Evolutionary conservation across 2,329 filamentous ascomycete genomes (phyloP).

Genomic region (Venturia oleaginea): DNA sequence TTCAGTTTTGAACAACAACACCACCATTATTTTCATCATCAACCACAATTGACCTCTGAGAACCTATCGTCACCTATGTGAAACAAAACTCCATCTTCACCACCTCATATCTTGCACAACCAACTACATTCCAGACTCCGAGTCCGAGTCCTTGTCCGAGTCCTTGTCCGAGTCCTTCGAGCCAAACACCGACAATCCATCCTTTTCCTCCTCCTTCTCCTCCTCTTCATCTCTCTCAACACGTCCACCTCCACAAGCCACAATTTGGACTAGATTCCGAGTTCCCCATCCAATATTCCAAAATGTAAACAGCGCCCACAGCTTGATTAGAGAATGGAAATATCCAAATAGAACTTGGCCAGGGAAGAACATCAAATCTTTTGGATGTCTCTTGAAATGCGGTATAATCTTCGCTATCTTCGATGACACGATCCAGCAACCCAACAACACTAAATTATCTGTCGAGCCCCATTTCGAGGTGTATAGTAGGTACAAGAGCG

Average conservation of each 20-base stretch:
- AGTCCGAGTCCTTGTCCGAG: neutral
- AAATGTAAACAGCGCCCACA: slow-evolving; percentile 44
- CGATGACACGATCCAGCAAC: slow-evolving; percentile 42
- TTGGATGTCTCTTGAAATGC: slow-evolving; percentile 43
- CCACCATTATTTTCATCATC: neutral
- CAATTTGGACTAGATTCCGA: neutral
- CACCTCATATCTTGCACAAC: neutral
- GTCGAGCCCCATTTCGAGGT: neutral
- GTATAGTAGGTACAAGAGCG: slow-evolving; percentile 31
- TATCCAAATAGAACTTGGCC: slow-evolving; percentile 48
- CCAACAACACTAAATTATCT: neutral
- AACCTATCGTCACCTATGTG: neutral
- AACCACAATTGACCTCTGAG: neutral
- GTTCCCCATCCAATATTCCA: slow-evolving; percentile 19
- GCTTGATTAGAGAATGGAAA: slow-evolving; percentile 48
- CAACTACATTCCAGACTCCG: neutral
- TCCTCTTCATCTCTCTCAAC: neutral
- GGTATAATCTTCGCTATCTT: slow-evolving; percentile 50
- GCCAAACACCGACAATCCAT: neutral
- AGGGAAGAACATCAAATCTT: slow-evolving; percentile 43
- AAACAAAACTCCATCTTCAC: neutral
- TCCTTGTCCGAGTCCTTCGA: neutral
- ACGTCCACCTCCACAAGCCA: neutral
- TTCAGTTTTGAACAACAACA: neutral
- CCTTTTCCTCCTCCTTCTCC: neutral